A percentile compares a stretch with the other conserved stretches of the same genome.
These are phyloP conservation scores for Prinsepia uniflora DNA, from an alignment of 306 rosid genomes.

Conservation along the genomic window DNA sequence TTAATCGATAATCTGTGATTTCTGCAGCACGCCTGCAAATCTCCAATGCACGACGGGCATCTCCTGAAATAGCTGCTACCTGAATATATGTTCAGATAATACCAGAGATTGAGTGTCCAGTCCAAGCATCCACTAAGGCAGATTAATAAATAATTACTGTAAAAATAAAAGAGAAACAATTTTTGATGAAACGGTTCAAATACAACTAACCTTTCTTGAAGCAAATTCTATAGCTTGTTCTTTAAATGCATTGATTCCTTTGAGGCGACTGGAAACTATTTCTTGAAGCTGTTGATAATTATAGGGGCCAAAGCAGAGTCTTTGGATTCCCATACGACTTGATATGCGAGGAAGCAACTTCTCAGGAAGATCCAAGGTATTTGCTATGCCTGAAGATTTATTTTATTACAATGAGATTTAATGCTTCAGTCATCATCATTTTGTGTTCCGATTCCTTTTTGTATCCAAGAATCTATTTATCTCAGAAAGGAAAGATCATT, in stretches of 20 bases:
- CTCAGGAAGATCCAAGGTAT: constrained; percentile 98
- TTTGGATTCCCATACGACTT: constrained; percentile 94
- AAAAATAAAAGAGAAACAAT: background rate
- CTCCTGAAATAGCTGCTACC: constrained; percentile 98
- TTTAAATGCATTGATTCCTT: constrained; percentile 82
- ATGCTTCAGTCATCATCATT: constrained; percentile 14
- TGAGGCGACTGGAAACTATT: constrained; percentile 79
- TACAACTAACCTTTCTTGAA: constrained; percentile 16
- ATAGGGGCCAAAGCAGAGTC: constrained; percentile 97
- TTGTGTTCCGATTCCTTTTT: background rate
- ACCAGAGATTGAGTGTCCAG: constrained; percentile 12
- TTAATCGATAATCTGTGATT: constrained; percentile 66
- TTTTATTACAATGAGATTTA: constrained; percentile 20
- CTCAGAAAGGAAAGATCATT: background rate
- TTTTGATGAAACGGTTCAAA: background rate
- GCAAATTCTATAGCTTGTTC: constrained; percentile 50
- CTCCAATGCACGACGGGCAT: constrained; percentile 94
- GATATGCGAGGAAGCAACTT: constrained; percentile 98
- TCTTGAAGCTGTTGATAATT: constrained; percentile 90
- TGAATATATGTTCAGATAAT: constrained; percentile 32
- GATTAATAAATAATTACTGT: background rate
- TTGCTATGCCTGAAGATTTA: constrained; percentile 77
- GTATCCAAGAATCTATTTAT: background rate
- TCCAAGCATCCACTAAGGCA: background rate
- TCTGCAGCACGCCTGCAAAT: constrained; percentile 96